Conservation (phyloP, 176 grass and related monocot genomes). For the Eragrostis curvula region DNA sequence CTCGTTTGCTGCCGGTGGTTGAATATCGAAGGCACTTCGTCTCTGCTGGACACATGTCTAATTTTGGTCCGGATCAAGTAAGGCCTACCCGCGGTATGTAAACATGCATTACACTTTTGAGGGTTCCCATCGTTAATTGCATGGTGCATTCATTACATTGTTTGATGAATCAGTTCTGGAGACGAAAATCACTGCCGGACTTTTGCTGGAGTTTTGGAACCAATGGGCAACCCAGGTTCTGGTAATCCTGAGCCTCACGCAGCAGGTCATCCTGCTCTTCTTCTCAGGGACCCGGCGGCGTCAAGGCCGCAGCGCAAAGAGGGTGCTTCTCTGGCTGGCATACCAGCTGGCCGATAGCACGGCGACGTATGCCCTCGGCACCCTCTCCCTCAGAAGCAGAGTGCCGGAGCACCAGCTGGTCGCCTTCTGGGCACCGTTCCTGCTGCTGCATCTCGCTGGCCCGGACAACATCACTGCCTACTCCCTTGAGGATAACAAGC, state of each 20-base stretch:
- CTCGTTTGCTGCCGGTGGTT: background rate
- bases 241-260: background rate
- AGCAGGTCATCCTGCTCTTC: background rate
- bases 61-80: background rate
- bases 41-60: background rate
- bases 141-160: background rate
- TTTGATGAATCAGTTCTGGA: slow-evolving; percentile 1
- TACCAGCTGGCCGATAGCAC: slow-evolving; percentile 47
- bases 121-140: background rate
- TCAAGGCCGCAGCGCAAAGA: background rate
- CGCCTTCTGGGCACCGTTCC: slow-evolving; percentile 37
- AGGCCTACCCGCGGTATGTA: slow-evolving; percentile 2
- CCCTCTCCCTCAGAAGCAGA: background rate
- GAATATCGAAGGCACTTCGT: background rate
- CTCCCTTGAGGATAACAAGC: slow-evolving; percentile 44
- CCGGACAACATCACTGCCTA: slow-evolving; percentile 49
- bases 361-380: slow-evolving; percentile 34
- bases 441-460: slow-evolving; percentile 52
- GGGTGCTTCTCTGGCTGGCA: slow-evolving; percentile 33
- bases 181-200: background rate
- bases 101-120: background rate
- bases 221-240: background rate
- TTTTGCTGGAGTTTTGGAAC: slow-evolving; percentile 6
- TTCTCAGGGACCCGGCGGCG: background rate
- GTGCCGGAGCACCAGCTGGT: background rate